Percentiles rank a stretch among this genome's conserved stretches.
Conservation (phyloP, 169 alveolate genomes). For the Besnoitia besnoiti region DNA sequence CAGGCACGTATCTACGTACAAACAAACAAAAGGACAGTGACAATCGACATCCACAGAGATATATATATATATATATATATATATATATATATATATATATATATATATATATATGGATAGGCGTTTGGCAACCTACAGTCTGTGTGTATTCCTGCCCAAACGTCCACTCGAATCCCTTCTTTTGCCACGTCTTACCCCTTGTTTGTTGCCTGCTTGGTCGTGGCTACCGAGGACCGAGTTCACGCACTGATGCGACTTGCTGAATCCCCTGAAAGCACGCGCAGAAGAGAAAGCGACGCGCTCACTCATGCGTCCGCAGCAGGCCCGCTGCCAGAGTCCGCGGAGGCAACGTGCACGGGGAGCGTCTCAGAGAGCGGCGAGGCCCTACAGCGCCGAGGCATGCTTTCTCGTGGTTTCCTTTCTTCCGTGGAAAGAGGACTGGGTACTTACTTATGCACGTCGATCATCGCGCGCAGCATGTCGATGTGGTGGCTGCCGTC, state of each 20-base stretch:
- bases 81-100: background rate
- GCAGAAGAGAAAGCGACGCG: too few relatives aligned
- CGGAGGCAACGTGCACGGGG: too few relatives aligned
- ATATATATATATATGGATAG: background rate
- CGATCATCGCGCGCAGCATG: constrained; percentile 36
- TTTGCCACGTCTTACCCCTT: constrained; percentile 42
- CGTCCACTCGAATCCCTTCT: background rate
- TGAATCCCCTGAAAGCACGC: constrained; percentile 58
- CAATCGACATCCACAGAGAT: background rate
- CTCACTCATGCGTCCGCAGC: too few relatives aligned
- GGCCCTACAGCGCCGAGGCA: too few relatives aligned
- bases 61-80: constrained; percentile 13
- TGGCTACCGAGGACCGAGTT: constrained; percentile 74
- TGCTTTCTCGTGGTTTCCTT: too few relatives aligned
- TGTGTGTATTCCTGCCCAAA: background rate
- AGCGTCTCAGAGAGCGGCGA: too few relatives aligned
- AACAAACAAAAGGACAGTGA: too few relatives aligned
- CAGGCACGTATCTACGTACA: too few relatives aligned
- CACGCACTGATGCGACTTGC: constrained; percentile 63
- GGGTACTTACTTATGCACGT: constrained; percentile 6
- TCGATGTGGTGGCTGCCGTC: constrained; percentile 25
- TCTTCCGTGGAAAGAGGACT: too few relatives aligned
- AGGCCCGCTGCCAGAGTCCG: too few relatives aligned
- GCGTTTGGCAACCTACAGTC: too few relatives aligned
- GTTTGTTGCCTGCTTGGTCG: constrained; percentile 74